Evolutionary conservation across 495 filamentous ascomycete species (phyloP), one percentile per base, ranked within the genome.

Genomic region (Penicillium manginii): DNA sequence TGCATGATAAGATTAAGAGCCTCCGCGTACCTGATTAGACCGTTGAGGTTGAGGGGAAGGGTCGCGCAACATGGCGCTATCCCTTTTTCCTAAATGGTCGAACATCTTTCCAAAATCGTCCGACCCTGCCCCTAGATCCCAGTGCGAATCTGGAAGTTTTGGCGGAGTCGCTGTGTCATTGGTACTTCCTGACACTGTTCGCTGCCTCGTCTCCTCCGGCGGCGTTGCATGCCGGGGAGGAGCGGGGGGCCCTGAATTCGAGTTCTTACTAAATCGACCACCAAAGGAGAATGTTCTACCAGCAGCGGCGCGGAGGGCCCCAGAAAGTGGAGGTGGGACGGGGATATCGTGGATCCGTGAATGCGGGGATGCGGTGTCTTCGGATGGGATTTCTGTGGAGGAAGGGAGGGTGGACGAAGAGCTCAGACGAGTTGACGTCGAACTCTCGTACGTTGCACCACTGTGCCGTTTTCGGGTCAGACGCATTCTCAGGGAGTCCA

Each of bases 231-330:
- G 73, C 17, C 79, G 76, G 29, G 78, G 74, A 63, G 78, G 79
- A 37, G 75, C 69, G 12, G 74, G 51, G 7, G 63, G 58, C 17
- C 62, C 64, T n/a, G 73, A 64, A 8, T 76, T 72, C 51, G 73
- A 64, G 9, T 76, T 72, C 50, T 78, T 78, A 7, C 80, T 73
- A 37, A 75, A 72, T 15, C 71, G 69, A 17, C 70, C 72, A 29
- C 76, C 88, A 65, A 91, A 91, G 0, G 90, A 93, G 58, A 92
- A 89, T 0, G 90, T 88, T 46, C 90, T 81, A 21, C 88, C 86
- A 48, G 87, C 81, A 23, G 86, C 81, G 26, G 86, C 80, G 58
- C 84, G 86, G 19, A 91, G 69, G 6, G 73, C 75, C 62, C 68
- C 69, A 15, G 88, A 58, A 61, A 83, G 14, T 59, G 79, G 55